These are phyloP conservation scores for Ceratocystis papillata DNA, from an alignment of 2,329 filamentous ascomycete genomes.

Conservation along the genomic window DNA sequence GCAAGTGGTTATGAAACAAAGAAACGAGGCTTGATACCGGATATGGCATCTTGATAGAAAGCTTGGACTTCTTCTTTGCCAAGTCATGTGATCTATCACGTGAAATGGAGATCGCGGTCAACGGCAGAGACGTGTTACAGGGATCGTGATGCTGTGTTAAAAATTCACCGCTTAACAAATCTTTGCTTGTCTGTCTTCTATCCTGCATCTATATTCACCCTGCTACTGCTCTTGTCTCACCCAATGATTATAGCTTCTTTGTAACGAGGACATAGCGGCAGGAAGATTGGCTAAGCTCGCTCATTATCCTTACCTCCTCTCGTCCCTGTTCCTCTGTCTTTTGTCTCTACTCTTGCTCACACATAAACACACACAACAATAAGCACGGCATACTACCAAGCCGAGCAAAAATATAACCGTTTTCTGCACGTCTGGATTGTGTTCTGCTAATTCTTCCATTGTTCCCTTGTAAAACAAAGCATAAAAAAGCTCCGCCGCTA, in stretches of 20 bases:
- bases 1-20: not conserved
- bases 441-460: not conserved
- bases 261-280: too few species aligned
- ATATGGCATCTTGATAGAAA: not conserved
- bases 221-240: not conserved
- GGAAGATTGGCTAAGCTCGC: too few species aligned
- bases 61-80: too few species aligned
- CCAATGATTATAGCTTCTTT: not conserved
- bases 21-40: not conserved
- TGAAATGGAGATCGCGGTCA: not conserved
- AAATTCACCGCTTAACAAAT: not conserved
- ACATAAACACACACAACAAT: too few species aligned
- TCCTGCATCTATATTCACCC: not conserved
- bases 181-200: not conserved
- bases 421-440: not conserved
- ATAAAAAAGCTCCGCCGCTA: not conserved
- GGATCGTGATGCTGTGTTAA: not conserved
- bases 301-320: too few species aligned
- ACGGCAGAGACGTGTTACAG: not conserved
- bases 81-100: not conserved
- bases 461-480: not conserved
- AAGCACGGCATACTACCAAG: too few species aligned
- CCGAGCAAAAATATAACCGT: too few species aligned
- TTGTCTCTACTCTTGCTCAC: too few species aligned
- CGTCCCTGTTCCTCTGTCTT: too few species aligned